These are phyloP conservation scores for Termitomyces sp. DNA, from an alignment of 1,284 basidiomycete genomes.

Conservation along the genomic window DNA sequence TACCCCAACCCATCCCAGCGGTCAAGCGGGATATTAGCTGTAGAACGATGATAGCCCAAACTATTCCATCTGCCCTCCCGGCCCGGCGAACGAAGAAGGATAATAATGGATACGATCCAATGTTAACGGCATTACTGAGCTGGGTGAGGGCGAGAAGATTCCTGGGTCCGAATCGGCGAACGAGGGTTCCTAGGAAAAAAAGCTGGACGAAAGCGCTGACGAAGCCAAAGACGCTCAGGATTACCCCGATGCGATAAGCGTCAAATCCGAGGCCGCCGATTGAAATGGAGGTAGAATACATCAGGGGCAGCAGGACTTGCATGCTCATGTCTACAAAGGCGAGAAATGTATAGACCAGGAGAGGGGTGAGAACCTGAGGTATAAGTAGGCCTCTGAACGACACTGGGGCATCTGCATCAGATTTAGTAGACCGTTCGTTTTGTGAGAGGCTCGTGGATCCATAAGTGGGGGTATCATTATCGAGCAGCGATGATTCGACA, in stretches of 20 bases:
- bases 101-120: slow-evolving; percentile 25
- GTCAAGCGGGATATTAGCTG: slow-evolving; percentile 24
- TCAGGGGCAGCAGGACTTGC: slow-evolving; percentile 29
- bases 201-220: slow-evolving; percentile 27
- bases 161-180: slow-evolving; percentile 24
- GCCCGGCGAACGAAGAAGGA: slow-evolving; percentile 22
- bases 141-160: slow-evolving; percentile 19
- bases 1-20: slow-evolving; percentile 27
- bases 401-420: slow-evolving; percentile 7
- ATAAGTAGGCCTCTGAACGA: slow-evolving; percentile 26
- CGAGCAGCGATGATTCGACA: slow-evolving; percentile 6
- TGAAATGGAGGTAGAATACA: slow-evolving; percentile 29
- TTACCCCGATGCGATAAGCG: slow-evolving; percentile 26
- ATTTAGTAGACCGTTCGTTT: background rate
- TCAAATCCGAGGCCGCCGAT: slow-evolving; percentile 29
- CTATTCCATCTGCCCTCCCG: slow-evolving; percentile 24
- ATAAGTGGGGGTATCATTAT: slow-evolving; percentile 8
- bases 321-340: slow-evolving; percentile 33
- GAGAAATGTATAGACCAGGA: slow-evolving; percentile 28
- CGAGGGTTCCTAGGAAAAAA: slow-evolving; percentile 21
- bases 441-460: slow-evolving; percentile 1
- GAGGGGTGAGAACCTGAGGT: slow-evolving; percentile 26
- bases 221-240: slow-evolving; percentile 27
- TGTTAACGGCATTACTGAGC: slow-evolving; percentile 18
- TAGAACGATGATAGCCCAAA: slow-evolving; percentile 23